Evolutionary conservation across 257 asterid species (phyloP).

Genomic region (Solanum clarkiae): DNA sequence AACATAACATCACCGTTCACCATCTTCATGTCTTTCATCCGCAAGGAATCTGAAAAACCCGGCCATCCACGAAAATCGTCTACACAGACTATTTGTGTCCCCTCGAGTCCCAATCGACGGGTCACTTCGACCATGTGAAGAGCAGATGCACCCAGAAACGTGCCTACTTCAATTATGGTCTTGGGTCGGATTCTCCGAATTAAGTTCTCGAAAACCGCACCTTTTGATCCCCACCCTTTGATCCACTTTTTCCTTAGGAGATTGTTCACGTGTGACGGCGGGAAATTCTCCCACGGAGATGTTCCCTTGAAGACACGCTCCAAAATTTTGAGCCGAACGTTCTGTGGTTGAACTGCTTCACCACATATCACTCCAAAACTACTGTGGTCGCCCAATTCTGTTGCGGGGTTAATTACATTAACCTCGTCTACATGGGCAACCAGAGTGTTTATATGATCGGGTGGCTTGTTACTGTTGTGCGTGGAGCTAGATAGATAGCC

Average conservation of each 20-base stretch:
- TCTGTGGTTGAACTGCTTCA: constrained; percentile 1
- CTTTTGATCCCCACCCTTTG: constrained; percentile 54
- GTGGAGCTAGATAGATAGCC: background rate
- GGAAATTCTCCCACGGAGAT: constrained; percentile 48
- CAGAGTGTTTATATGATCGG: background rate
- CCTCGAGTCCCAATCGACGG: constrained; percentile 22
- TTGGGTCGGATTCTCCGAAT: constrained; percentile 31
- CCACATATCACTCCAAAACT: constrained; percentile 14
- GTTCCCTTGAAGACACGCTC: constrained; percentile 38
- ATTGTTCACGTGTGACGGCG: constrained; percentile 24
- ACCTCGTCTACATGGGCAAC: background rate
- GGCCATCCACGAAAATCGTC: constrained; percentile 83
- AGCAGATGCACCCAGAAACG: constrained; percentile 62
- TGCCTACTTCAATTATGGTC: constrained; percentile 51
- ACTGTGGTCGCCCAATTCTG: constrained; percentile 14
- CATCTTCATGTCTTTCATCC: constrained; percentile 36
- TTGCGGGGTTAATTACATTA: background rate
- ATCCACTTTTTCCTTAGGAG: constrained; percentile 21
- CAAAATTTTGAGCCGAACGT: constrained; percentile 20
- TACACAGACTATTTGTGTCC: constrained; percentile 35
- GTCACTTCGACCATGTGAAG: constrained; percentile 45
- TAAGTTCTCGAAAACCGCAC: constrained; percentile 46
- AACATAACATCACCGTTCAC: constrained; percentile 47
- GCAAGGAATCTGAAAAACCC: constrained; percentile 22
- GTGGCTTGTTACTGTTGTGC: background rate